Evolutionary conservation across 495 filamentous ascomycete species (phyloP).

Genomic region (Penicillium soppii): DNA sequence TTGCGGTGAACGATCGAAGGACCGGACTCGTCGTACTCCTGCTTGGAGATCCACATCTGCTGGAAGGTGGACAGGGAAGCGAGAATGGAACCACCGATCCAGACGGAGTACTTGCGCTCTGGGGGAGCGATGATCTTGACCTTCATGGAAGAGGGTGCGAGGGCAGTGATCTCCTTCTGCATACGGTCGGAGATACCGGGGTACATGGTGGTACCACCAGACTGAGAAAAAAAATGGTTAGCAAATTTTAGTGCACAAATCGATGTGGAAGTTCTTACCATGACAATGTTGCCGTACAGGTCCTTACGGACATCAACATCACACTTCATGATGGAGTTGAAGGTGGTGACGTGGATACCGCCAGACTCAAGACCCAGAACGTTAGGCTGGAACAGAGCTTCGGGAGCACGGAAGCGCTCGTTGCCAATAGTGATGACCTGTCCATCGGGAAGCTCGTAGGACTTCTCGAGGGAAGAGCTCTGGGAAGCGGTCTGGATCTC

Average conservation of each 20-base stretch:
- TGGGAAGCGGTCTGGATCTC: constrained; percentile 99
- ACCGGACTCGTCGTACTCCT: constrained; percentile 99
- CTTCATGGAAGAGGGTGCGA: constrained; percentile 94
- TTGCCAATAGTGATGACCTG: constrained; percentile 99
- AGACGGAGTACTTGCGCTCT: constrained; percentile 88
- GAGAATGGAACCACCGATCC: constrained; percentile 99
- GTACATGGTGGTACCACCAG: constrained; percentile 99
- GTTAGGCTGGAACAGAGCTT: constrained; percentile 98
- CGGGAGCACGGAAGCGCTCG: constrained; percentile 98
- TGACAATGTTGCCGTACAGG: constrained; percentile 99
- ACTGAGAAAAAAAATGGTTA: constrained; percentile 51
- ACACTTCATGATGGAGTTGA: constrained; percentile 99
- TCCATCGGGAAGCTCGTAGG: constrained; percentile 98
- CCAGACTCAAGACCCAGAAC: constrained; percentile 97
- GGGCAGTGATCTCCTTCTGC: constrained; percentile 99
- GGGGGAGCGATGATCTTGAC: constrained; percentile 78
- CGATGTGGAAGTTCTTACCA: constrained; percentile 62
- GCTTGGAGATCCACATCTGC: constrained; percentile 99
- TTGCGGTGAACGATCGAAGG: constrained; percentile 99
- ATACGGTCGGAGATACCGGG: constrained; percentile 99
- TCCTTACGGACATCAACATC: constrained; percentile 99
- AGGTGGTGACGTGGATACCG: constrained; percentile 99
- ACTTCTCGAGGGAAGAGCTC: constrained; percentile 98
- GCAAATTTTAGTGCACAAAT: neutral
- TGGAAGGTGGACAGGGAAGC: constrained; percentile 99